Evolutionary conservation across 805 yeast species (phyloP).

Genomic region (Suhomyces xylopsoci): DNA sequence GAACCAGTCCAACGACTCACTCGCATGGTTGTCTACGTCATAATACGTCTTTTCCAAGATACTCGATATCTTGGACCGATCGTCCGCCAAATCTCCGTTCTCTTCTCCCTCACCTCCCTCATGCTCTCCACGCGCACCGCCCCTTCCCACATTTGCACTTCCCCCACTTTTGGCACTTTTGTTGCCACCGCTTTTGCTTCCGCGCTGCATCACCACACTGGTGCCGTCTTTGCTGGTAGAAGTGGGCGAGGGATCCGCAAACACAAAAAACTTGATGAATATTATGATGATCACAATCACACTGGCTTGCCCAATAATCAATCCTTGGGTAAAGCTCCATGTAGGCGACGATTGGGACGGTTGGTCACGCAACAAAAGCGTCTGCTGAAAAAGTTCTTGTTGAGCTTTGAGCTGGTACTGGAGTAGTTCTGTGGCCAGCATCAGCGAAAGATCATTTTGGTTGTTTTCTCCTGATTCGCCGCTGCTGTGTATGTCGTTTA

Average conservation of each 20-base stretch:
- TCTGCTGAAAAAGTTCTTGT: slow-evolving; percentile 30
- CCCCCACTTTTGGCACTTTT: not conserved
- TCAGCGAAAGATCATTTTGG: not conserved
- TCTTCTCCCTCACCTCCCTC: slow-evolving; percentile 6
- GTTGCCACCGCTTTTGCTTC: slow-evolving; percentile 18
- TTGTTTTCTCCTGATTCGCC: not conserved
- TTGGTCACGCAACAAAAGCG: slow-evolving; percentile 17
- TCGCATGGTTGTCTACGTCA: slow-evolving; percentile 78
- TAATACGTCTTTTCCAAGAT: slow-evolving; percentile 90
- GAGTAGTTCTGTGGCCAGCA: slow-evolving; percentile 11
- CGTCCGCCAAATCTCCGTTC: slow-evolving; percentile 13
- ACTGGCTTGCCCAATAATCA: slow-evolving; percentile 69
- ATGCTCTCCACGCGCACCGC: slow-evolving; percentile 7
- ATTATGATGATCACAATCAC: slow-evolving; percentile 61
- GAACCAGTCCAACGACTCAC: slow-evolving; percentile 96
- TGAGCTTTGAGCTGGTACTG: slow-evolving; percentile 27
- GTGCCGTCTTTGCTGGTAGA: slow-evolving; percentile 23
- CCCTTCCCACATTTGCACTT: not conserved
- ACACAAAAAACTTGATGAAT: slow-evolving; percentile 72
- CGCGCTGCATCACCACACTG: slow-evolving; percentile 33
- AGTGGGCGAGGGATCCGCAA: slow-evolving; percentile 60
- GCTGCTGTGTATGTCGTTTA: not conserved
- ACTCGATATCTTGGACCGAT: slow-evolving; percentile 22
- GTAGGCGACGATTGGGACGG: slow-evolving; percentile 11
- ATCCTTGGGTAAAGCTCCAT: slow-evolving; percentile 78